Percentiles rank a stretch among this genome's conserved stretches.
phyloP scores from a whole-genome alignment of 1,284 basidiomycete genomes.

The Leccinum pachyderme region DNA sequence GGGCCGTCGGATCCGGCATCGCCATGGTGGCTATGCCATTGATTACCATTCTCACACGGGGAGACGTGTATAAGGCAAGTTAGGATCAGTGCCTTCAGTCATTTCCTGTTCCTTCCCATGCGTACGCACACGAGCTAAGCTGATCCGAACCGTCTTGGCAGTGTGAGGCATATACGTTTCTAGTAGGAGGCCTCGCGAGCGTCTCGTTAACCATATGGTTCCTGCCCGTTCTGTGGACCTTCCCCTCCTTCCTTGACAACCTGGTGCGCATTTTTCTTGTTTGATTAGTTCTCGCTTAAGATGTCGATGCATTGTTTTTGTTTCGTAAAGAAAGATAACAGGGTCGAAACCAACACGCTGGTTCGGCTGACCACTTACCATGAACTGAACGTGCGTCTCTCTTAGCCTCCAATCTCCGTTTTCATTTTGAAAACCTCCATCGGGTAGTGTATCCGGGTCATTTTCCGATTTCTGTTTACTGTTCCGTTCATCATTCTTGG shows the following conservation, averaged over 20 bases:
- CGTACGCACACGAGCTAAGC: neutral
- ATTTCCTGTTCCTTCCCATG: neutral
- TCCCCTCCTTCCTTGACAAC: conserved; percentile 57
- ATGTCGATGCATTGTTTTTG: neutral
- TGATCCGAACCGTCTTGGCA: conserved; percentile 28
- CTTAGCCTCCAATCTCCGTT: neutral
- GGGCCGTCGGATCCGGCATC: conserved; percentile 61
- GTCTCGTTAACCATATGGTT: conserved; percentile 68
- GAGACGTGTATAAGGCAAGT: conserved; percentile 56
- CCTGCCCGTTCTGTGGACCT: conserved; percentile 64
- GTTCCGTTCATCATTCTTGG: conserved; percentile 63
- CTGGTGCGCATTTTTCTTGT: conserved; percentile 20
- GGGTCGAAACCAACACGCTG: conserved; percentile 61
- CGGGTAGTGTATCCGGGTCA: conserved; percentile 58
- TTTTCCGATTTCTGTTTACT: conserved; percentile 69
- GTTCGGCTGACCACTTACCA: conserved; percentile 73
- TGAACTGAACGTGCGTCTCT: conserved; percentile 64
- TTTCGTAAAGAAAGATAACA: conserved; percentile 40
- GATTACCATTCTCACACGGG: conserved; percentile 58
- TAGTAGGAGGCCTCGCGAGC: conserved; percentile 67
- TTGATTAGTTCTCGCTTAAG: neutral
- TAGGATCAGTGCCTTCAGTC: neutral
- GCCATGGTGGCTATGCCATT: conserved; percentile 67
- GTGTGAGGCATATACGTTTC: conserved; percentile 67
- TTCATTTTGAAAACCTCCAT: neutral